Evolutionary conservation across 2,329 filamentous ascomycete species (phyloP), one percentile per base, ranked within the genome.

Genomic region (Aspergillus tubingensis): DNA sequence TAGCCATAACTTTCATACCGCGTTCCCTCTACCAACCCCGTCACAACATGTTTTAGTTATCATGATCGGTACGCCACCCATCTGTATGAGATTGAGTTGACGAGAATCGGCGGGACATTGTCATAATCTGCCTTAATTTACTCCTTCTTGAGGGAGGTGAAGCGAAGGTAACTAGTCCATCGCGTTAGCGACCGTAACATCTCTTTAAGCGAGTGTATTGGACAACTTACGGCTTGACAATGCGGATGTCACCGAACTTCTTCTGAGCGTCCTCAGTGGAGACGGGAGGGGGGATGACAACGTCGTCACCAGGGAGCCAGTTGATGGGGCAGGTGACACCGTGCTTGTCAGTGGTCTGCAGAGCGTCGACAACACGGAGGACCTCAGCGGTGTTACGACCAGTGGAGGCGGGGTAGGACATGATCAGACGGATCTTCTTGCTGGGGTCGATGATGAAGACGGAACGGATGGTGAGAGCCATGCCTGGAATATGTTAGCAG

Each of bases 381-480:
- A 93, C 88, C 83, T 92, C 90, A 68, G 86, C 84, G 67, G 89
- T 88, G 83, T 92, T 93, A 76, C 90, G 88, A 79, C 93, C 93
- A 43, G 92, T 96, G 60, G 90, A 93, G 65, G 93, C 93, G 51
- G 93, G 93, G 84, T 96, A 97, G 75, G 91, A 89, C 82, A 96
- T 91, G 76, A 92, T 96, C 76, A 93, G 87, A 70, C 93, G 89
- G 80, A 96, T 95, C 78, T 90, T 94, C 88, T 96, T 96, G 80
- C 86, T 88, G 67, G 93, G 92, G 82, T 97, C 92, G 77, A 97
- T 96, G 81, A 96, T 85, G 84, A 96, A 97, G 75, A 97, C 93
- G 69, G 91, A 92, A 73, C 93, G 91, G 81, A 97, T 96, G 71
- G 93, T 96, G 80, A 96, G 95, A 62, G 92, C 92, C 70, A 94